Percentiles rank a stretch among this genome's conserved stretches.
Conservation (phyloP, 2,329 filamentous ascomycete genomes). For the Alternaria panax region DNA sequence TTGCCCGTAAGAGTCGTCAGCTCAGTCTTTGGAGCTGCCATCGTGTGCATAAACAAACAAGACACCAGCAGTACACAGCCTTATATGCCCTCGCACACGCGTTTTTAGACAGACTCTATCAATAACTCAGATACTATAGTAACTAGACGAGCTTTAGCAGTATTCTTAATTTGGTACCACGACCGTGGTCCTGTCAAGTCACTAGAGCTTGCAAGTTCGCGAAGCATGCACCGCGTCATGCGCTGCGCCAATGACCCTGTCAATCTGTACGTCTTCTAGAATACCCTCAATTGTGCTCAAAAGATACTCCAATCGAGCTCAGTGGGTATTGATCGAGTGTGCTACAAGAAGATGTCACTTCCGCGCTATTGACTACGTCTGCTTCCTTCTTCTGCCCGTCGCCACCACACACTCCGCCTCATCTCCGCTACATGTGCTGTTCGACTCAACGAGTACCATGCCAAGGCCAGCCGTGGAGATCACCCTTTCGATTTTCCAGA, state of each 20-base stretch:
- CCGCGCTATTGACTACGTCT: neutral
- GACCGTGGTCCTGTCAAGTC: slow-evolving; percentile 1
- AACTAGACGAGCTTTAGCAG: too few relatives aligned
- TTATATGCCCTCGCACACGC: too few relatives aligned
- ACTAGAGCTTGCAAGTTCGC: slow-evolving; percentile 6
- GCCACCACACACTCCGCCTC: neutral
- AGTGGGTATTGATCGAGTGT: neutral
- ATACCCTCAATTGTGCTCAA: slow-evolving; percentile 21
- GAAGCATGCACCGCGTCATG: slow-evolving; percentile 8
- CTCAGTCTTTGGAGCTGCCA: too few relatives aligned
- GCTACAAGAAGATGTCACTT: slow-evolving; percentile 8
- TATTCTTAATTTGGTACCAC: too few relatives aligned
- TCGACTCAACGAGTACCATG: neutral
- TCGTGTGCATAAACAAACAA: too few relatives aligned
- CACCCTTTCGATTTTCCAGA: slow-evolving; percentile 2
- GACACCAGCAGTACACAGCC: too few relatives aligned
- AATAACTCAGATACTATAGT: too few relatives aligned
- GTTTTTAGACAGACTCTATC: too few relatives aligned
- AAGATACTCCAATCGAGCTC: neutral
- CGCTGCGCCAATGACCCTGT: slow-evolving; percentile 7
- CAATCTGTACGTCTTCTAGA: slow-evolving; percentile 3
- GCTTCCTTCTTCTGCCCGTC: neutral
- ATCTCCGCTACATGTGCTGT: neutral
- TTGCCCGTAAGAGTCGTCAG: too few relatives aligned
- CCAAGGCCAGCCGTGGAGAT: slow-evolving; percentile 18